Evolutionary conservation across 805 yeast species (phyloP), one percentile per base, ranked within the genome.

Genomic region (Zygosaccharomyces pseudorouxii): DNA sequence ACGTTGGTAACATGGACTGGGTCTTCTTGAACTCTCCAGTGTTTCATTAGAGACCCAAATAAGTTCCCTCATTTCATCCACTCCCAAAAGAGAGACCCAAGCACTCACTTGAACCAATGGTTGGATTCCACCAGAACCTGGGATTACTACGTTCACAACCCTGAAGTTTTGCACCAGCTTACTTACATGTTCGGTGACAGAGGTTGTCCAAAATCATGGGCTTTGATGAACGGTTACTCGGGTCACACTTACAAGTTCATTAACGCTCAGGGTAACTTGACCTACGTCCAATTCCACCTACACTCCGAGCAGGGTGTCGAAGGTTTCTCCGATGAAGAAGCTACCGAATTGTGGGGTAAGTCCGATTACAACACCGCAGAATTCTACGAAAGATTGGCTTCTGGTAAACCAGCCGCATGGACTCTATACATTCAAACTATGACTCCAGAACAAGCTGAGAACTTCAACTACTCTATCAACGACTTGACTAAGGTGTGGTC

Each of bases 401-500:
- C 57, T 14, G 79, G 79, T 35, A 71, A 79, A 46, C 68, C 51
- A 56, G 82, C 84, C 35, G 64, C 72, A 37, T 81, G 74, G 71
- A 74, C 79, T 2, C 67, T 69, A 46, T 80, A 77, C 62, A 74
- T 79, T 20, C 86, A 80, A 68, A 75, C 79, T 27, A 81, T 81
- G 86, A 84, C 95, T 42, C 77, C 79, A 52, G 84, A 82, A 58
- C 83, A 88, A 70, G 90, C 95, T 49, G 79, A 83, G 67, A 70
- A 79, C 53, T 79, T 79, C 46, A 83, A 82, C 62, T 87, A 84
- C 71, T 84, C 90, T 5, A 87, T 89, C 45, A 87, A 85, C 65
- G 96, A 88, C 70, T 76, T 88, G 67, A 88, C 96, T 55, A 89
- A 88, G 74, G 82, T 85, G 47, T 87, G 96, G 96, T 88, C 95